Conservation (phyloP, 106 monocot species). For the Gastrodia elata region DNA sequence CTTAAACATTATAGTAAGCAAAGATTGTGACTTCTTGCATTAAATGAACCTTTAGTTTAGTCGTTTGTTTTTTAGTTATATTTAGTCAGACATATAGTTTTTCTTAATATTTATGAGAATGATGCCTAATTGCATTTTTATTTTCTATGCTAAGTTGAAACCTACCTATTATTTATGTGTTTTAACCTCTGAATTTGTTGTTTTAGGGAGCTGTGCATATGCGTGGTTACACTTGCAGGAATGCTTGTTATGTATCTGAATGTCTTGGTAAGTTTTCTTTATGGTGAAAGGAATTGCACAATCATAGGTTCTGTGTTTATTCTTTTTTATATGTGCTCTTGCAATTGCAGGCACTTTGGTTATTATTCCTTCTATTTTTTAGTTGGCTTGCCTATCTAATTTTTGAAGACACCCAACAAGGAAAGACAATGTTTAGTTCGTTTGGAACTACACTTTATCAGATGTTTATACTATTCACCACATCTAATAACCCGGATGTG, state of each 20-base stretch:
- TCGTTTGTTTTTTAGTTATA: not conserved
- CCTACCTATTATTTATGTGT: not conserved
- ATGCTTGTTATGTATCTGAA: constrained; percentile 78
- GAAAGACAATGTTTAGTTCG: constrained; percentile 65
- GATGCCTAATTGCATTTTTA: not conserved
- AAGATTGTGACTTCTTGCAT: not conserved
- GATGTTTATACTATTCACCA: constrained; percentile 98
- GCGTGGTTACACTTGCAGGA: constrained; percentile 73
- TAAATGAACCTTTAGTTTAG: not conserved
- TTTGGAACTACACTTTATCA: constrained; percentile 84
- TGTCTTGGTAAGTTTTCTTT: constrained; percentile 68
- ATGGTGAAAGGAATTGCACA: not conserved
- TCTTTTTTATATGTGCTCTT: constrained; percentile 8
- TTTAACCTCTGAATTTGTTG: not conserved
- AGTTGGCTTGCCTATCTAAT: constrained; percentile 97
- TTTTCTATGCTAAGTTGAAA: not conserved
- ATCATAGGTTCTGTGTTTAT: not conserved
- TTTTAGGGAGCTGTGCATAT: constrained; percentile 59
- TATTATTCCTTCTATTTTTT: constrained; percentile 76
- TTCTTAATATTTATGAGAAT: not conserved
- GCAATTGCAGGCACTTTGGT: constrained; percentile 61
- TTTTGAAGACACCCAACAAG: constrained; percentile 92
- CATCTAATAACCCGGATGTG: constrained; percentile 98
- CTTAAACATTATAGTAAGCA: too few relatives aligned
- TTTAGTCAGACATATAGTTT: not conserved